Conservation (phyloP, 768 basidiomycete species). For the Myochromella boudieri region DNA sequence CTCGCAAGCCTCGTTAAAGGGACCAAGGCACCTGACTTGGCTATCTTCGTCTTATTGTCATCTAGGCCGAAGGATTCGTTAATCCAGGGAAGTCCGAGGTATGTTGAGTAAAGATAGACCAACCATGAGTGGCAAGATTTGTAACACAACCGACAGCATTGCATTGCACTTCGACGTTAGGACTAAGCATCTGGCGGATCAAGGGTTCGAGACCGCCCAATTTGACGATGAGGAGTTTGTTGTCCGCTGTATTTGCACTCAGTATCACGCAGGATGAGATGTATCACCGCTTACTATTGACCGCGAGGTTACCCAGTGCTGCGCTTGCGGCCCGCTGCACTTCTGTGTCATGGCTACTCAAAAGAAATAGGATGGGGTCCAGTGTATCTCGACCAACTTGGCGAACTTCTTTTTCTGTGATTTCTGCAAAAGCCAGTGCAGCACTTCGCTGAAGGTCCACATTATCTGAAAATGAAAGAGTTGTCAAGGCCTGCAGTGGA, state of each 20-base stretch:
- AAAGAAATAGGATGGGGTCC: slow-evolving; percentile 95
- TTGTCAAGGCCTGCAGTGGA: slow-evolving; percentile 91
- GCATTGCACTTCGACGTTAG: slow-evolving; percentile 99
- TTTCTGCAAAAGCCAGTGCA: slow-evolving; percentile 97
- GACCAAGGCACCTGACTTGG: slow-evolving; percentile 97
- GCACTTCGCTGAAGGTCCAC: slow-evolving; percentile 98
- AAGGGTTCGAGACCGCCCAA: slow-evolving; percentile 96
- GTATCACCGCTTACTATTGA: slow-evolving; percentile 75
- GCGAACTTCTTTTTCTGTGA: slow-evolving; percentile 98
- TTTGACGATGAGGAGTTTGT: slow-evolving; percentile 98
- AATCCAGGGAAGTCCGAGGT: slow-evolving; percentile 12
- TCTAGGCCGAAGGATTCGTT: slow-evolving; percentile 47
- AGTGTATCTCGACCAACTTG: slow-evolving; percentile 96
- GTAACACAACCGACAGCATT: slow-evolving; percentile 99
- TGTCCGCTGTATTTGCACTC: slow-evolving; percentile 68
- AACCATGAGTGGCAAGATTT: slow-evolving; percentile 97
- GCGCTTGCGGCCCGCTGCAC: slow-evolving; percentile 98
- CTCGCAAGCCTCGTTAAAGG: slow-evolving; percentile 94
- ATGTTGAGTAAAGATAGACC: slow-evolving; percentile 23
- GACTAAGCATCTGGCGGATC: slow-evolving; percentile 98
- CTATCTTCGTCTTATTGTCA: slow-evolving; percentile 99
- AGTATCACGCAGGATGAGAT: slow-evolving; percentile 3
- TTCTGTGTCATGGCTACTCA: slow-evolving; percentile 97
- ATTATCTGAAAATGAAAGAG: slow-evolving; percentile 97
- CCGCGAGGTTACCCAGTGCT: slow-evolving; percentile 95